phyloP scores from a whole-genome alignment of 768 basidiomycete genomes.

The Boletales sp. region DNA sequence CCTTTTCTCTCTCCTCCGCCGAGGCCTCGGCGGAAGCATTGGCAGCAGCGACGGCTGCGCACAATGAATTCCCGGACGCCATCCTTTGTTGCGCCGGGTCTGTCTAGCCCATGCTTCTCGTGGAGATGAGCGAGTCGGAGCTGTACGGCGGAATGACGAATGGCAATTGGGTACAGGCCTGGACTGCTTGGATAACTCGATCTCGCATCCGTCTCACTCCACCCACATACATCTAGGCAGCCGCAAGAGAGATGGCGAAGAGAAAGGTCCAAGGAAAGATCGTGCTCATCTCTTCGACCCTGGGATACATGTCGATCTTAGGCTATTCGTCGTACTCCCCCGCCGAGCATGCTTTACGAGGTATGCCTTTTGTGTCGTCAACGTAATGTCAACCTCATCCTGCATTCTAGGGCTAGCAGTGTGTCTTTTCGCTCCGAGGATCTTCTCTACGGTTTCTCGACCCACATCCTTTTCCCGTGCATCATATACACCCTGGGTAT shows the following conservation, averaged over 20 bases:
- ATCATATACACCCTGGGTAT: conserved; percentile 76
- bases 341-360: conserved; percentile 81
- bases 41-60: conserved; percentile 50
- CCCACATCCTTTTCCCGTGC: conserved; percentile 80
- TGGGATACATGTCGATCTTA: conserved; percentile 71
- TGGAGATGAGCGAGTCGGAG: conserved; percentile 62
- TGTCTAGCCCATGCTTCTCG: conserved; percentile 66
- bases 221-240: conserved; percentile 43
- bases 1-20: conserved; percentile 58
- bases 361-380: conserved; percentile 34
- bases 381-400: not conserved
- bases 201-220: not conserved
- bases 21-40: conserved; percentile 58
- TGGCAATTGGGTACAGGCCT: conserved; percentile 39
- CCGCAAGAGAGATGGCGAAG: conserved; percentile 60
- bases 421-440: conserved; percentile 75
- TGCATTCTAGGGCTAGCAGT: conserved; percentile 68
- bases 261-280: conserved; percentile 63
- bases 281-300: conserved; percentile 68
- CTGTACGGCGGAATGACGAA: conserved; percentile 42
- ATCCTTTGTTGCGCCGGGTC: conserved; percentile 79
- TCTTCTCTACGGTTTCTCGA: conserved; percentile 67
- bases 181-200: conserved; percentile 43
- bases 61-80: conserved; percentile 67
- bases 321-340: conserved; percentile 82